Percentiles rank a stretch among this genome's conserved stretches.
Evolutionary conservation across 306 rosid species (phyloP).

Genomic region (Bauhinia variegata): DNA sequence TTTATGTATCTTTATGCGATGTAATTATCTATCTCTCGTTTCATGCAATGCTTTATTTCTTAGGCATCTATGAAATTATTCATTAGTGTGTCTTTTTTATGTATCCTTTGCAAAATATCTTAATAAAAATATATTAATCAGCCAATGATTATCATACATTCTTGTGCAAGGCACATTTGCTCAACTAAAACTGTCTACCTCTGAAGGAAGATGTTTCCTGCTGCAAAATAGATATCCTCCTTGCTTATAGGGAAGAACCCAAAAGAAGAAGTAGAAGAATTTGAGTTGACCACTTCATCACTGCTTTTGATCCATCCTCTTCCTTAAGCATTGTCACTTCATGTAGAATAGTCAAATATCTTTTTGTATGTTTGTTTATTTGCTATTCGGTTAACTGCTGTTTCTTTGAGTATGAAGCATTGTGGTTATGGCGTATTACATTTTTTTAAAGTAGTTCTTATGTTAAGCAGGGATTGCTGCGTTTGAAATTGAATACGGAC

Average conservation of each 20-base stretch:
- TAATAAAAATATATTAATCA: neutral
- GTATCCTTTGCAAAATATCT: neutral
- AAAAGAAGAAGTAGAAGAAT: too few relatives aligned
- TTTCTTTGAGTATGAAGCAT: neutral
- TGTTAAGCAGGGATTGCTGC: slow-evolving; percentile 60
- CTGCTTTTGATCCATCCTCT: neutral
- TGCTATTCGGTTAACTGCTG: neutral
- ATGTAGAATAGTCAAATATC: neutral
- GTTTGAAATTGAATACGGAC: slow-evolving; percentile 80
- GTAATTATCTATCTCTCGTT: too few relatives aligned
- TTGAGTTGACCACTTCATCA: too few relatives aligned
- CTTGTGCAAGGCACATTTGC: too few relatives aligned
- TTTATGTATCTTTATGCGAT: too few relatives aligned
- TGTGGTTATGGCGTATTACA: slow-evolving; percentile 20
- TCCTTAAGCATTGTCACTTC: neutral
- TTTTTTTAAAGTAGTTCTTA: slow-evolving; percentile 19
- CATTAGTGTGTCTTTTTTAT: too few relatives aligned
- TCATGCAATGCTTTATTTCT: too few relatives aligned
- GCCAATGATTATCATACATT: too few relatives aligned
- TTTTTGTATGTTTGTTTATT: neutral
- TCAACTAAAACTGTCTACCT: too few relatives aligned
- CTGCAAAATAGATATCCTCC: too few relatives aligned
- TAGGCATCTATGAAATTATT: neutral
- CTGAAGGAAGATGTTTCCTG: too few relatives aligned
- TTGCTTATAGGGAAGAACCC: too few relatives aligned